phyloP scores from a whole-genome alignment of 139 green algal species.

The Tetradesmus lagerheimii region DNA sequence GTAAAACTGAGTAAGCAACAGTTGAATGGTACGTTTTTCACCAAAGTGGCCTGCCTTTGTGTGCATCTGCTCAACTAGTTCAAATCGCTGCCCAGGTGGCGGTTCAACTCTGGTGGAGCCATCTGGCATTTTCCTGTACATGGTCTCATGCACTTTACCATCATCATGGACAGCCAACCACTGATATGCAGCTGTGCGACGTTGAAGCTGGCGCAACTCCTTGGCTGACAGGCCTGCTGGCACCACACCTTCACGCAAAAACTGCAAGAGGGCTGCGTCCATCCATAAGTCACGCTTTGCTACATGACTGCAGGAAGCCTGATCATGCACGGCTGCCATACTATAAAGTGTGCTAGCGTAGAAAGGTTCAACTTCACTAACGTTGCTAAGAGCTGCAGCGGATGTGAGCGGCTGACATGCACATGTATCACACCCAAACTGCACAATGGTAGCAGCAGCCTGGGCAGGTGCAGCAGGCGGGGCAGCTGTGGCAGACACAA shows the following conservation, averaged over 20 bases:
- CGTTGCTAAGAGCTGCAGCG: not conserved
- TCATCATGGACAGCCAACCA: not conserved
- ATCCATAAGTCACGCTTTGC: not conserved
- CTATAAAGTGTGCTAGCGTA: not conserved
- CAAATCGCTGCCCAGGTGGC: not conserved
- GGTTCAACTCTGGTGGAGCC: not conserved
- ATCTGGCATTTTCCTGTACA: not conserved
- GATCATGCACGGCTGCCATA: not conserved
- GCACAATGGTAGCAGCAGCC: not conserved
- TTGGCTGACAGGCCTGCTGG: not conserved
- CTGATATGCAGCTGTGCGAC: not conserved
- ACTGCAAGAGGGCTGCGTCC: not conserved
- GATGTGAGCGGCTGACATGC: not conserved
- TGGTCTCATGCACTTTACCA: not conserved
- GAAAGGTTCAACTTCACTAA: not conserved
- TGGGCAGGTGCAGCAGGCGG: not conserved
- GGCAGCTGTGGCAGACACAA: not conserved
- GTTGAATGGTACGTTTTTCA: not conserved
- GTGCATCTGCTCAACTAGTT: not conserved
- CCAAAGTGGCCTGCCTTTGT: conserved; percentile 26
- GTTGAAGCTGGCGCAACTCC: not conserved
- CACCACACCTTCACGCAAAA: not conserved
- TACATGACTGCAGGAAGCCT: not conserved
- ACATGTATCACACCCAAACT: not conserved
- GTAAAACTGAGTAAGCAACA: conserved; percentile 7